A percentile compares a stretch with the other conserved stretches of the same genome.
Evolutionary conservation across 31 red algal species (phyloP).

Genomic region (Endocladia muricata): DNA sequence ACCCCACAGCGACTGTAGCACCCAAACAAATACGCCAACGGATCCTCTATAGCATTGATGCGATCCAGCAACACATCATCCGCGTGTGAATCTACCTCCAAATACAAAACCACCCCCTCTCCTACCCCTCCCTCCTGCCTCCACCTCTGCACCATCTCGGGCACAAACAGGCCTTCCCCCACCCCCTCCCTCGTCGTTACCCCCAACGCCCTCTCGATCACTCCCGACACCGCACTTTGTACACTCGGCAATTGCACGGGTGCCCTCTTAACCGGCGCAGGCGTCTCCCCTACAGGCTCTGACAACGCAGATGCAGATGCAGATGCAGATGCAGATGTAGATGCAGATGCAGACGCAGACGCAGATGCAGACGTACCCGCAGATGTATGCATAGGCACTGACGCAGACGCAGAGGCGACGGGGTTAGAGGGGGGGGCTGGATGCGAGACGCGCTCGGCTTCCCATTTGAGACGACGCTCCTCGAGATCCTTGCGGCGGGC

Average conservation of each 20-base stretch:
- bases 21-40: slow-evolving; percentile 34
- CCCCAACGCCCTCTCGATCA: slow-evolving; percentile 39
- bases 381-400: not conserved
- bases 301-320: no score
- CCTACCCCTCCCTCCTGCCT: slow-evolving; percentile 32
- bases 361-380: not conserved
- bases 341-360: not conserved
- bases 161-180: slow-evolving; percentile 5
- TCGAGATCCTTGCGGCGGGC: slow-evolving; percentile 56
- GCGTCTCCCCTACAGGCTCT: slow-evolving; percentile 7
- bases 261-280: not conserved
- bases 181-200: slow-evolving; percentile 5
- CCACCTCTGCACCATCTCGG: slow-evolving; percentile 33
- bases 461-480: slow-evolving; percentile 61
- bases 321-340: no score
- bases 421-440: slow-evolving; percentile 7
- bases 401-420: not conserved
- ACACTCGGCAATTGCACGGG: slow-evolving; percentile 25
- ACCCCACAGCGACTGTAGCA: slow-evolving; percentile 57
- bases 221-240: slow-evolving; percentile 20
- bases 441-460: slow-evolving; percentile 37
- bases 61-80: slow-evolving; percentile 69
- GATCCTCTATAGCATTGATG: slow-evolving; percentile 32
- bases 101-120: slow-evolving; percentile 21
- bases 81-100: slow-evolving; percentile 57